A percentile compares a stretch with the other conserved stretches of the same genome.
Evolutionary conservation across 2,329 filamentous ascomycete species (phyloP).

Genomic region (Colletotrichum acutatum): DNA sequence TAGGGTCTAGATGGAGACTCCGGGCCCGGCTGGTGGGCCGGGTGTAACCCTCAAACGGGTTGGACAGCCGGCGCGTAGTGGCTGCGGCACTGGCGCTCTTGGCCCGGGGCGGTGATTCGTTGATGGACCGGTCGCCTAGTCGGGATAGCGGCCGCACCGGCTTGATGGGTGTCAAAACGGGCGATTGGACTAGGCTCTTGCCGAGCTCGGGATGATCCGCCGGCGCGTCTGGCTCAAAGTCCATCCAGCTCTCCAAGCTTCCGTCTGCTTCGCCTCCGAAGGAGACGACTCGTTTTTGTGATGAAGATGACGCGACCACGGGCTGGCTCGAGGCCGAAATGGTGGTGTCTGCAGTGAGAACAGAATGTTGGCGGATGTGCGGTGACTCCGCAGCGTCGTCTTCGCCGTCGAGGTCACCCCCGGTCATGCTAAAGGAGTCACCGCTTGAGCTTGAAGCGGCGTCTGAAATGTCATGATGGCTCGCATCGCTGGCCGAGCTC

Average conservation of each 20-base stretch:
- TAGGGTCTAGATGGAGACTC: slow-evolving; percentile 30
- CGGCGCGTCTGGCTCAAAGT: slow-evolving; percentile 36
- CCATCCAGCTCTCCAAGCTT: slow-evolving; percentile 36
- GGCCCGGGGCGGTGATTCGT: slow-evolving; percentile 26
- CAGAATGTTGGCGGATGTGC: slow-evolving; percentile 45
- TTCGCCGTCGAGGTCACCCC: slow-evolving; percentile 40
- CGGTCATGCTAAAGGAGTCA: slow-evolving; percentile 49
- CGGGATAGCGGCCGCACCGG: slow-evolving; percentile 32
- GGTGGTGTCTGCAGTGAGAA: slow-evolving; percentile 53
- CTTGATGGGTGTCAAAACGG: slow-evolving; percentile 29
- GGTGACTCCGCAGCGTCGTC: slow-evolving; percentile 28
- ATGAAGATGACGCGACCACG: slow-evolving; percentile 37
- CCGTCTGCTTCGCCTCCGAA: slow-evolving; percentile 25
- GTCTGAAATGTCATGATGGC: slow-evolving; percentile 37
- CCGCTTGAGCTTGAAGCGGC: slow-evolving; percentile 45
- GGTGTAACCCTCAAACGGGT: slow-evolving; percentile 34
- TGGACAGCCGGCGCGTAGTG: slow-evolving; percentile 14
- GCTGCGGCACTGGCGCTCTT: slow-evolving; percentile 33
- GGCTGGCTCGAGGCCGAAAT: slow-evolving; percentile 47
- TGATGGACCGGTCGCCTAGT: slow-evolving; percentile 28
- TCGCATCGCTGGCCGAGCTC: slow-evolving; percentile 23
- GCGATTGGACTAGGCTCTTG: slow-evolving; percentile 29
- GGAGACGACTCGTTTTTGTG: slow-evolving; percentile 35
- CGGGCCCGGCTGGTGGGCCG: slow-evolving; percentile 30
- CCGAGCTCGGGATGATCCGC: slow-evolving; percentile 27